phyloP scores from a whole-genome alignment of 176 grass and related monocot genomes.

The Bolboschoenus planiculmis region DNA sequence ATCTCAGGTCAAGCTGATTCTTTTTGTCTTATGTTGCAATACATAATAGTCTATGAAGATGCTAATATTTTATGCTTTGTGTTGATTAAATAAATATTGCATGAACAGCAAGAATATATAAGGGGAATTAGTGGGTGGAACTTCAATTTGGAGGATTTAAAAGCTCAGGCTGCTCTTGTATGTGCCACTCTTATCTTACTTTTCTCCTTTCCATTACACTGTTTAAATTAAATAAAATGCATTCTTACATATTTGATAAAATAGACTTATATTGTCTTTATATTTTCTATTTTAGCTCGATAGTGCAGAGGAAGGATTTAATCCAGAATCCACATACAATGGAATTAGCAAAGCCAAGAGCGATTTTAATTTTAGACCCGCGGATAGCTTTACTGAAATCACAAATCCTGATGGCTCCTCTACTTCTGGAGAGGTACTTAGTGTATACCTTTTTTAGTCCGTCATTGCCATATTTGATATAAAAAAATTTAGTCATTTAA shows the following conservation, averaged over 20 bases:
- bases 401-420: conserved; percentile 34
- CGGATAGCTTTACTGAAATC: conserved; percentile 34
- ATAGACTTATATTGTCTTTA: not conserved
- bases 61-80: conserved; percentile 7
- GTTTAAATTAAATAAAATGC: not conserved
- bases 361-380: conserved; percentile 25
- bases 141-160: conserved; percentile 98
- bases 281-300: conserved; percentile 64
- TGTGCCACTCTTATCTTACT: conserved; percentile 17
- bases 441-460: conserved; percentile 16
- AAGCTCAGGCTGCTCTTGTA: conserved; percentile 89
- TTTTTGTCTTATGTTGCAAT: conserved; percentile 11
- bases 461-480: conserved; percentile 5
- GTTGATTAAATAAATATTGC: not conserved
- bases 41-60: not conserved
- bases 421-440: conserved; percentile 55
- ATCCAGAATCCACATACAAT: conserved; percentile 34
- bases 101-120: conserved; percentile 91
- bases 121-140: conserved; percentile 97
- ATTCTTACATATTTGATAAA: conserved; percentile 27
- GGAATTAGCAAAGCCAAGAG: conserved; percentile 33
- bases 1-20: conserved; percentile 58
- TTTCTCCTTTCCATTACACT: conserved; percentile 16
- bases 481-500: conserved; percentile 12
- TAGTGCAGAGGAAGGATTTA: conserved; percentile 44